Conservation (phyloP, 129 eudicot species). For the Chrysanthemum lavandulifolium region DNA sequence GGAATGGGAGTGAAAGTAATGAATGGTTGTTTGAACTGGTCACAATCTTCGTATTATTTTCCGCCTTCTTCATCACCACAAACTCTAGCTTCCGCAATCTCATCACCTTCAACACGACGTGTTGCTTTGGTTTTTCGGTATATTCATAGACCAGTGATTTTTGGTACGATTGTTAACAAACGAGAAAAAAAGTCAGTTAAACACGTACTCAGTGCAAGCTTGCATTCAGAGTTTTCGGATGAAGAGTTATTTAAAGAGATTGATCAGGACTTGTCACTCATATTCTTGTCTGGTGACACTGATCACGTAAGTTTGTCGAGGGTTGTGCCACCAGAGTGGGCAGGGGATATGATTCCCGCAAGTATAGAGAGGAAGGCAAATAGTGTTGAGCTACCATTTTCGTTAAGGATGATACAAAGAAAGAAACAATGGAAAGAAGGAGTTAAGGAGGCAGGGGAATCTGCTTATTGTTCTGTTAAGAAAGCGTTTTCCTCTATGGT, state of each 20-base stretch:
- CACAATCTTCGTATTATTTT: slow-evolving; percentile 40
- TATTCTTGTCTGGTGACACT: slow-evolving; percentile 44
- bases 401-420: slow-evolving; percentile 75
- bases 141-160: slow-evolving; percentile 33
- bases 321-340: slow-evolving; percentile 46
- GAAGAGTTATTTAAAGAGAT: slow-evolving; percentile 68
- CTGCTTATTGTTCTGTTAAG: slow-evolving; percentile 78
- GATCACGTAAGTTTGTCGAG: slow-evolving; percentile 5
- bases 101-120: slow-evolving; percentile 48
- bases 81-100: slow-evolving; percentile 55
- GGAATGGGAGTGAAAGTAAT: slow-evolving; percentile 56
- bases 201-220: slow-evolving; percentile 44
- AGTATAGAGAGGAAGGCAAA: slow-evolving; percentile 76
- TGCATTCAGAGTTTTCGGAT: slow-evolving; percentile 63
- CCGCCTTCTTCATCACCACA: slow-evolving; percentile 61
- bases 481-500: slow-evolving; percentile 97
- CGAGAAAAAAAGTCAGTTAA: slow-evolving; percentile 26
- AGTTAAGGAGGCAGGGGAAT: slow-evolving; percentile 63
- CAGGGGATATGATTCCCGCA: slow-evolving; percentile 56
- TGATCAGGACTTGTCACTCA: slow-evolving; percentile 46
- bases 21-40: slow-evolving; percentile 50
- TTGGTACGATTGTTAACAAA: slow-evolving; percentile 45
- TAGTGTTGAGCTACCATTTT: slow-evolving; percentile 69
- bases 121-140: slow-evolving; percentile 45
- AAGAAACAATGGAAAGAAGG: slow-evolving; percentile 76